phyloP scores from a whole-genome alignment of 164 flowering plant genomes.

The Liquidambar formosana region DNA sequence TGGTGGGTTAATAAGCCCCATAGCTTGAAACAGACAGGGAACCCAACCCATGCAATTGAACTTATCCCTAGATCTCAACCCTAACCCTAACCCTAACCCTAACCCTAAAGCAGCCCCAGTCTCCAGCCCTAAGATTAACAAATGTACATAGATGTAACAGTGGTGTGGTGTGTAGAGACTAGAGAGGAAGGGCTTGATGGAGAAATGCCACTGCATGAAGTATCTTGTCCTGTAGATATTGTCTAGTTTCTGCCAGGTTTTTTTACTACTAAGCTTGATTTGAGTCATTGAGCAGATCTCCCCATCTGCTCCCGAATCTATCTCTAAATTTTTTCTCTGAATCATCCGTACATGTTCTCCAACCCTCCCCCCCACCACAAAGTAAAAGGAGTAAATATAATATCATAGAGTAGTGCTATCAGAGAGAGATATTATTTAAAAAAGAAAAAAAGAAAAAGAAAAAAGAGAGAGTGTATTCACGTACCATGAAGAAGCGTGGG shows the following conservation, averaged over 20 bases:
- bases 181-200: constrained; percentile 8
- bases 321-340: constrained; percentile 19
- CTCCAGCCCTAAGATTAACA: background rate
- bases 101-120: background rate
- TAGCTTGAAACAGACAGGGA: too few species aligned
- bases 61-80: too few species aligned
- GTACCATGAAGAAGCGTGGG: background rate
- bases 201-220: constrained; percentile 25
- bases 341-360: constrained; percentile 17
- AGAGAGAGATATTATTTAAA: too few species aligned
- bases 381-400: too few species aligned
- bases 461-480: too few species aligned
- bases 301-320: constrained; percentile 16
- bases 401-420: too few species aligned
- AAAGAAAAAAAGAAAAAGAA: too few species aligned
- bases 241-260: background rate
- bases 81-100: too few species aligned
- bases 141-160: background rate
- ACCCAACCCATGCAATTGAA: too few species aligned
- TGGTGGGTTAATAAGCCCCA: too few species aligned
- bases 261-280: too few species aligned
- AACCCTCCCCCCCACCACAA: background rate
- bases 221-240: constrained; percentile 22
- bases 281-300: background rate
- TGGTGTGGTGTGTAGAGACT: too few species aligned